Conservation (phyloP, 345 rosid species). For the Pistacia vera region DNA sequence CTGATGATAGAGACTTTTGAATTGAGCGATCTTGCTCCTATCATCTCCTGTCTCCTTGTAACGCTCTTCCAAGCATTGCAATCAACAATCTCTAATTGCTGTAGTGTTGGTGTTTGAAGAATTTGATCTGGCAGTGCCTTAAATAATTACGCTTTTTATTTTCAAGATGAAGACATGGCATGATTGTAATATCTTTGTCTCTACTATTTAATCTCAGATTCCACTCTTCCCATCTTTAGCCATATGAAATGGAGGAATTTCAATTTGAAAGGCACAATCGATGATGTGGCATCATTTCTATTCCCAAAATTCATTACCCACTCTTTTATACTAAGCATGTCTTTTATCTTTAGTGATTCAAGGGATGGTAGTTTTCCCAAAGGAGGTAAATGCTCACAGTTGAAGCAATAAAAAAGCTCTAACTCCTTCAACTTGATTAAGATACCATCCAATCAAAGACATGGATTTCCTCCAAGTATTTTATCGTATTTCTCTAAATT, state of each 20-base stretch:
- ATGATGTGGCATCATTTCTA: background rate
- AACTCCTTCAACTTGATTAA: background rate
- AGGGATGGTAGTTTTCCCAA: background rate
- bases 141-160: too few relatives aligned
- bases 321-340: background rate
- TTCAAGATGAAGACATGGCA: too few relatives aligned
- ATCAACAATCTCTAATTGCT: too few relatives aligned
- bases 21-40: too few relatives aligned
- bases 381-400: background rate
- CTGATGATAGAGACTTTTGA: too few relatives aligned
- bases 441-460: background rate
- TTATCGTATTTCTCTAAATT: background rate
- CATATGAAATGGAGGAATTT: background rate
- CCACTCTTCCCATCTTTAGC: too few relatives aligned
- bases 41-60: too few relatives aligned
- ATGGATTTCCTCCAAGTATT: background rate
- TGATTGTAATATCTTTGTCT: too few relatives aligned
- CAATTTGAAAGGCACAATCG: background rate
- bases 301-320: constrained; percentile 5
- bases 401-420: background rate
- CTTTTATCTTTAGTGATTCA: background rate
- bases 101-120: too few relatives aligned
- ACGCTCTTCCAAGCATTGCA: too few relatives aligned
- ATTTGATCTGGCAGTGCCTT: too few relatives aligned
- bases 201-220: too few relatives aligned